Evolutionary conservation across 257 asterid genomes (phyloP).

Genomic region (Eustoma russellianum): DNA sequence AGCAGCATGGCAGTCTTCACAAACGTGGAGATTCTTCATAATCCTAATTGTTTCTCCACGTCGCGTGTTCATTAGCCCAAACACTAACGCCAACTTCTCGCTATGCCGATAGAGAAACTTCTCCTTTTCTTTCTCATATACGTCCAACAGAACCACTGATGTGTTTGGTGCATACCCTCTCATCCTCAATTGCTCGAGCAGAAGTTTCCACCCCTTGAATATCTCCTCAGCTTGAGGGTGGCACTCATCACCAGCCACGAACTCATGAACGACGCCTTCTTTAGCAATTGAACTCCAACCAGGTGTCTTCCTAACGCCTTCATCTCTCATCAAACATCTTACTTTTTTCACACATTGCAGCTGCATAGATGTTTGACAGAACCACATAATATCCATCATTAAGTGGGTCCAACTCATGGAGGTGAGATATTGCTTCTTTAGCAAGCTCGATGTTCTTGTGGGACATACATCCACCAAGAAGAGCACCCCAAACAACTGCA

Average conservation of each 20-base stretch:
- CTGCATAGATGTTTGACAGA: slow-evolving; percentile 45
- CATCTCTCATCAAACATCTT: slow-evolving; percentile 41
- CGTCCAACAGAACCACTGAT: slow-evolving; percentile 38
- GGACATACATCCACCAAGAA: slow-evolving; percentile 60
- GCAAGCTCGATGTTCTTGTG: slow-evolving; percentile 56
- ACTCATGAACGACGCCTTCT: slow-evolving; percentile 45
- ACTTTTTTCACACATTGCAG: slow-evolving; percentile 35
- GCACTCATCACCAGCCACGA: slow-evolving; percentile 56
- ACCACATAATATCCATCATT: slow-evolving; percentile 59
- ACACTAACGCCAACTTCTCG: slow-evolving; percentile 55
- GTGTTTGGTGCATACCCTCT: slow-evolving; percentile 59
- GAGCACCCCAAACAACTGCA: slow-evolving; percentile 64
- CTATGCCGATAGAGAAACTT: slow-evolving; percentile 40
- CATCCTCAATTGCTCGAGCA: slow-evolving; percentile 29
- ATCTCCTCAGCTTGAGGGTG: slow-evolving; percentile 46
- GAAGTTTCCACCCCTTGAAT: slow-evolving; percentile 11
- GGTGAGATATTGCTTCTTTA: slow-evolving; percentile 36
- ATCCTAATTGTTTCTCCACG: slow-evolving; percentile 44
- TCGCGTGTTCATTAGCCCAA: slow-evolving; percentile 39
- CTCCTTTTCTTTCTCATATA: slow-evolving; percentile 47
- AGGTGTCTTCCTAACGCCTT: slow-evolving; percentile 43
- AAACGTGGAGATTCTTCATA: slow-evolving; percentile 56
- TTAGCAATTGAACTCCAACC: slow-evolving; percentile 41
- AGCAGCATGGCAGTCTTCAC: slow-evolving; percentile 64
- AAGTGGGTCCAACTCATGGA: slow-evolving; percentile 32